Percentiles rank a stretch among this genome's conserved stretches.
Evolutionary conservation across 2,329 filamentous ascomycete species (phyloP).

Genomic region (Cadophora luteo-olivacea): DNA sequence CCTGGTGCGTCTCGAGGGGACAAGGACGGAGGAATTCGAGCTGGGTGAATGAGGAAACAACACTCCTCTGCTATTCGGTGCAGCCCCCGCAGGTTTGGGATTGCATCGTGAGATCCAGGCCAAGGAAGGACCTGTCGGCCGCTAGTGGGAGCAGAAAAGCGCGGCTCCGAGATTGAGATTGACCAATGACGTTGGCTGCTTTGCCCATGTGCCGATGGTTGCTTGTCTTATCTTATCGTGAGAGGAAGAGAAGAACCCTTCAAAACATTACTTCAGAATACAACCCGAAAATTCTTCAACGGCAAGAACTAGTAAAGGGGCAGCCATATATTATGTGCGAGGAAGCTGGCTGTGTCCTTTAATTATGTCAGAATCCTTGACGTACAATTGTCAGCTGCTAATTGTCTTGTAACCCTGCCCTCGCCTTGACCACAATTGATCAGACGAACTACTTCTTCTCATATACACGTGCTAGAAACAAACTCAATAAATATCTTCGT

Average conservation of each 20-base stretch:
- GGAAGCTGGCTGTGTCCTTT: too few relatives aligned
- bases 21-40: neutral
- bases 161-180: neutral
- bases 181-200: neutral
- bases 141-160: neutral
- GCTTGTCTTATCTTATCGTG: conserved; percentile 3
- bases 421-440: too few relatives aligned
- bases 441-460: too few relatives aligned
- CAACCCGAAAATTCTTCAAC: too few relatives aligned
- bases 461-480: too few relatives aligned
- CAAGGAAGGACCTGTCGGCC: neutral
- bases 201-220: conserved; percentile 2
- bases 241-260: neutral
- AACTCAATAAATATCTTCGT: too few relatives aligned
- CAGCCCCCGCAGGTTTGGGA: neutral
- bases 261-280: too few relatives aligned
- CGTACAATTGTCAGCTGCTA: too few relatives aligned
- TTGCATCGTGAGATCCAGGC: neutral
- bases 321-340: too few relatives aligned
- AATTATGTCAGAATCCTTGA: too few relatives aligned
- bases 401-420: too few relatives aligned
- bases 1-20: neutral
- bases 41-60: neutral
- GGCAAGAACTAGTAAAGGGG: too few relatives aligned
- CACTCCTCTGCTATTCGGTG: neutral